These are phyloP conservation scores for Penicillium egyptiacum DNA, from an alignment of 495 filamentous ascomycete species.

Conservation along the genomic window DNA sequence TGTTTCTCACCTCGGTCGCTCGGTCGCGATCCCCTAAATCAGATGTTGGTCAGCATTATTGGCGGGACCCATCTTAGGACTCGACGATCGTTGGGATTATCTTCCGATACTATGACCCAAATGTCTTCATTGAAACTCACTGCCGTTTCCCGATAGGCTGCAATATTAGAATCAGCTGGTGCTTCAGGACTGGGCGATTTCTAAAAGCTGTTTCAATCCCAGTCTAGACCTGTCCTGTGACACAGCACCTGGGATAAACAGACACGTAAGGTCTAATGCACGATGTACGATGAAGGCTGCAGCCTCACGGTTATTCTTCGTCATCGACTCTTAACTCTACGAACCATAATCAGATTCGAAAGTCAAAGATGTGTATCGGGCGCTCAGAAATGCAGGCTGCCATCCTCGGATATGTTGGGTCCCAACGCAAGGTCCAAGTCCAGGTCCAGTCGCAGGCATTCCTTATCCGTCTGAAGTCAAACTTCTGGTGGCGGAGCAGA, in stretches of 20 bases:
- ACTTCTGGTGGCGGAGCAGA: constrained; percentile 14
- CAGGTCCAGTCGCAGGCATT: constrained; percentile 2
- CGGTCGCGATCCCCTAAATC: neutral
- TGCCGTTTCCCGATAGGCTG: constrained; percentile 27
- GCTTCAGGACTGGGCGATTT: constrained; percentile 18
- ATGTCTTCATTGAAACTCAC: constrained; percentile 17
- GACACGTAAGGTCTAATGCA: constrained; percentile 6
- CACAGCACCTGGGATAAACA: constrained; percentile 12
- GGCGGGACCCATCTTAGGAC: constrained; percentile 4
- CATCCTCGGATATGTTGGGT: constrained; percentile 11
- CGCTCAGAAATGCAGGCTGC: constrained; percentile 1
- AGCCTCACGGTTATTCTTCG: constrained; percentile 13
- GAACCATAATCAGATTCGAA: constrained; percentile 7
- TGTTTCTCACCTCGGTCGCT: neutral
- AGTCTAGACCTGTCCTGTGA: constrained; percentile 19
- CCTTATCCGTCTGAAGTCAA: constrained; percentile 2
- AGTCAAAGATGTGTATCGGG: constrained; percentile 12
- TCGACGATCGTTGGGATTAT: constrained; percentile 12
- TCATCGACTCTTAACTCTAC: constrained; percentile 4
- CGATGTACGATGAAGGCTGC: constrained; percentile 16
- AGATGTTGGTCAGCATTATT: neutral
- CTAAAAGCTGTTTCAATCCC: neutral
- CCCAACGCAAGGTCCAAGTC: constrained; percentile 28
- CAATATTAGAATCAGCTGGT: constrained; percentile 13
- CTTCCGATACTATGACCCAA: constrained; percentile 3